A percentile compares a stretch with the other conserved stretches of the same genome.
Evolutionary conservation across 805 yeast genomes (phyloP).

Genomic region (Scheffersomyces stipitis): DNA sequence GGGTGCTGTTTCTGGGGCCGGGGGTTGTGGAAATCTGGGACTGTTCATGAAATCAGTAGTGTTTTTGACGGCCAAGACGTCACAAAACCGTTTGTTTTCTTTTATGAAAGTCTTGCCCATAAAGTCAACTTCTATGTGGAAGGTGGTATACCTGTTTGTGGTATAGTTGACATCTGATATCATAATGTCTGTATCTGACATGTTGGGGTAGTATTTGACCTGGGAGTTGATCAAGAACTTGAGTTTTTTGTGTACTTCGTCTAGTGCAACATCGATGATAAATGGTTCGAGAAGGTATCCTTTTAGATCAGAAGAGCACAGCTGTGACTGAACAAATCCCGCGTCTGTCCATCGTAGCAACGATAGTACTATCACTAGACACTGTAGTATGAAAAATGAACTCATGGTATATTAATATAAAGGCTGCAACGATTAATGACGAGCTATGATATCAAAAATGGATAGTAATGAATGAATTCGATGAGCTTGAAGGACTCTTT

Average conservation of each 20-base stretch:
- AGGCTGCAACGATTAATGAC: too few relatives aligned
- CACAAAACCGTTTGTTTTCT: conserved; percentile 46
- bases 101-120: conserved; percentile 41
- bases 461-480: too few relatives aligned
- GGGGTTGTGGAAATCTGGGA: conserved; percentile 21
- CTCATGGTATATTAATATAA: too few relatives aligned
- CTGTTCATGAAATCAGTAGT: conserved; percentile 24
- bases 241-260: conserved; percentile 24
- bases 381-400: too few relatives aligned
- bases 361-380: too few relatives aligned
- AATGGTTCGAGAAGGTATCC: conserved; percentile 21
- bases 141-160: conserved; percentile 49
- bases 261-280: conserved; percentile 36
- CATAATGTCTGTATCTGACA: conserved; percentile 10
- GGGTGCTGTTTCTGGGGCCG: not conserved
- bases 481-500: too few relatives aligned
- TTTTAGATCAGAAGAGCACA: conserved; percentile 10
- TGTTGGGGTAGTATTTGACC: conserved; percentile 13
- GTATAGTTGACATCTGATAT: conserved; percentile 45
- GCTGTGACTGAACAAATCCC: conserved; percentile 23
- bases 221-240: conserved; percentile 37
- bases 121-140: conserved; percentile 45
- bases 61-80: conserved; percentile 36
- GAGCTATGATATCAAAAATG: too few relatives aligned
- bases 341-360: conserved; percentile 10